A percentile compares a stretch with the other conserved stretches of the same genome.
These are phyloP conservation scores for Kregervanrija fluxuum DNA, from an alignment of 805 yeast species.

Conservation along the genomic window DNA sequence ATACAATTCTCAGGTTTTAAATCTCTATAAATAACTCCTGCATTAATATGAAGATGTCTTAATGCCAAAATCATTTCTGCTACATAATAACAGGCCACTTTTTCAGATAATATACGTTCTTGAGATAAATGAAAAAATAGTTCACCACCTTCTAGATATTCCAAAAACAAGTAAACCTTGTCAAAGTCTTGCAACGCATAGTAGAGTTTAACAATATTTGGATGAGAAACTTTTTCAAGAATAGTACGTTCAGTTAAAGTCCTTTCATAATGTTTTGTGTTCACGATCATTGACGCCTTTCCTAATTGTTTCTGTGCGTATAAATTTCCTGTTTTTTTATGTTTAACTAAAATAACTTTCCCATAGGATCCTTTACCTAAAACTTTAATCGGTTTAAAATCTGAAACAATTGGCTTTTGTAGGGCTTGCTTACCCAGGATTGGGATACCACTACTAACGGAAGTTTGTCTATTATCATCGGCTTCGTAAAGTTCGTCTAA, in stretches of 20 bases:
- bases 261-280: conserved; percentile 53
- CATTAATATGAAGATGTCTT: conserved; percentile 56
- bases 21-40: conserved; percentile 83
- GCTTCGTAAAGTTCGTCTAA: conserved; percentile 33
- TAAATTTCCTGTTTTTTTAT: conserved; percentile 50
- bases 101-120: conserved; percentile 44
- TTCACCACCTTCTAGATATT: conserved; percentile 88
- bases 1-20: conserved; percentile 87
- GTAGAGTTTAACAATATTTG: conserved; percentile 72
- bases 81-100: conserved; percentile 64
- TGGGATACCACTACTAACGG: not conserved
- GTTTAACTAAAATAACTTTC: conserved; percentile 72
- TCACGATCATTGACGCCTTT: conserved; percentile 71
- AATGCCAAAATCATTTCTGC: conserved; percentile 80
- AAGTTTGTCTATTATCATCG: conserved; percentile 18
- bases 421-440: conserved; percentile 2
- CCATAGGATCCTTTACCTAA: conserved; percentile 88
- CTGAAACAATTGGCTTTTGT: conserved; percentile 29
- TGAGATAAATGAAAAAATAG: conserved; percentile 56
- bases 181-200: conserved; percentile 79
- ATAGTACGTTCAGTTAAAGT: conserved; percentile 77
- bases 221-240: conserved; percentile 63
- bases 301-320: conserved; percentile 84
- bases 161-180: conserved; percentile 67
- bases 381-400: conserved; percentile 69